Conservation (phyloP, 805 yeast genomes). For the Kregervanrija pseudodelftensis region DNA sequence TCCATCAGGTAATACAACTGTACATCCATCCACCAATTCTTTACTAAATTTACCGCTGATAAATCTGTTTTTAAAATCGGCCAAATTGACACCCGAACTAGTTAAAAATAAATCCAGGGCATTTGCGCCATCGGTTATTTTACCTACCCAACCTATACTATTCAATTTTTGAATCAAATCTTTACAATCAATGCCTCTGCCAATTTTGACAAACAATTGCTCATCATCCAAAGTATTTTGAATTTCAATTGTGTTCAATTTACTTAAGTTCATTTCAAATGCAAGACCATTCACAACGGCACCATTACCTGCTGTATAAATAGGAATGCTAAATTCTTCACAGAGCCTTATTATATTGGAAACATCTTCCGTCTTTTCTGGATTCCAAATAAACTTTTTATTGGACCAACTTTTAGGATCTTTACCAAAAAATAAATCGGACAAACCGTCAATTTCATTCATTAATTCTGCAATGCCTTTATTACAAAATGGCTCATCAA, state of each 20-base stretch:
- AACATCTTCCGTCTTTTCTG: slow-evolving; percentile 18
- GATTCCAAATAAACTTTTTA: slow-evolving; percentile 16
- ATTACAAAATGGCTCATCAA: slow-evolving; percentile 11
- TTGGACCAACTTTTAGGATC: slow-evolving; percentile 10
- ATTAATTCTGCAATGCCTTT: slow-evolving; percentile 14
- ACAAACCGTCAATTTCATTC: slow-evolving; percentile 14
- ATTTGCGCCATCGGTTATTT: not conserved
- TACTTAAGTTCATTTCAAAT: slow-evolving; percentile 10
- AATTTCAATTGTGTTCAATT: slow-evolving; percentile 9
- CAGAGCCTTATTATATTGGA: slow-evolving; percentile 17
- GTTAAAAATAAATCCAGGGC: slow-evolving; percentile 16
- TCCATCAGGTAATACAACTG: slow-evolving; percentile 25
- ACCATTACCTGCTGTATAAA: slow-evolving; percentile 8
- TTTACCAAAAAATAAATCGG: slow-evolving; percentile 18
- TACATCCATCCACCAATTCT: slow-evolving; percentile 9
- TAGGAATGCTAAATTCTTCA: slow-evolving; percentile 22
- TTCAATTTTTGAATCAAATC: slow-evolving; percentile 6
- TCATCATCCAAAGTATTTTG: slow-evolving; percentile 1
- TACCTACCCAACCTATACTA: not conserved
- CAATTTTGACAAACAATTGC: slow-evolving; percentile 3
- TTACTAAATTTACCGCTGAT: slow-evolving; percentile 9
- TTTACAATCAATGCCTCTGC: not conserved
- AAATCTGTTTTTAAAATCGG: slow-evolving; percentile 3
- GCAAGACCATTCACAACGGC: slow-evolving; percentile 7
- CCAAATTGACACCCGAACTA: slow-evolving; percentile 13